Evolutionary conservation across 148 eudicot genomes (phyloP).

Genomic region (Silene conica): DNA sequence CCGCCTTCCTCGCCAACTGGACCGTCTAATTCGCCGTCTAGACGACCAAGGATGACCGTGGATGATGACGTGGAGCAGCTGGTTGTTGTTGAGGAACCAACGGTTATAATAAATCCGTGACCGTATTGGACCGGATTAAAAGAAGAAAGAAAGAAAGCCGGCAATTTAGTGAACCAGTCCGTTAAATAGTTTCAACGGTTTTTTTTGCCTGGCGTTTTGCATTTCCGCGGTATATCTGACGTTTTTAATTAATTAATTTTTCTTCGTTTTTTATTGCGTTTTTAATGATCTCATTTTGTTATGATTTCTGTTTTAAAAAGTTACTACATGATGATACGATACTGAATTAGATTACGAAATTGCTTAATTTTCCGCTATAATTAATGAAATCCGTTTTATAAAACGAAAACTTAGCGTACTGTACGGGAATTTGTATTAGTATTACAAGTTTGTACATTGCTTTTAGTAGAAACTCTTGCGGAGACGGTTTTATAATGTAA

Average conservation of each 20-base stretch:
- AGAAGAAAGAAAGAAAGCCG: neutral
- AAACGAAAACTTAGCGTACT: neutral
- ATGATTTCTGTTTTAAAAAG: conserved; percentile 5
- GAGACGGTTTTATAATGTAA: too few species aligned
- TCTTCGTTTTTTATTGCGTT: neutral
- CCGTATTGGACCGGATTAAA: neutral
- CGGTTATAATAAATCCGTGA: conserved; percentile 5
- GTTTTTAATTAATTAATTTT: conserved; percentile 2
- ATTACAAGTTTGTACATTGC: too few species aligned
- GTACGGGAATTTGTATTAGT: neutral
- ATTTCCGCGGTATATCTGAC: conserved; percentile 34
- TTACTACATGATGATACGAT: conserved; percentile 18
- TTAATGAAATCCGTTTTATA: conserved; percentile 17
- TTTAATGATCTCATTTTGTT: neutral
- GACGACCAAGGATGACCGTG: conserved; percentile 34
- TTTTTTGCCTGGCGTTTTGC: conserved; percentile 25
- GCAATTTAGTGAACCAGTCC: conserved; percentile 1
- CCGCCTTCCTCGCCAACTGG: conserved; percentile 26
- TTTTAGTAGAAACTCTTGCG: too few species aligned
- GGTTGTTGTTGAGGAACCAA: neutral
- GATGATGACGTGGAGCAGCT: conserved; percentile 1
- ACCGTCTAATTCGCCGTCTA: conserved; percentile 42
- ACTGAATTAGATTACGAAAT: conserved; percentile 22
- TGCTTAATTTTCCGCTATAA: conserved; percentile 23
- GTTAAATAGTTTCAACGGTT: conserved; percentile 9